Conservation (phyloP, 2,329 filamentous ascomycete genomes). For the Xylaria sp. region DNA sequence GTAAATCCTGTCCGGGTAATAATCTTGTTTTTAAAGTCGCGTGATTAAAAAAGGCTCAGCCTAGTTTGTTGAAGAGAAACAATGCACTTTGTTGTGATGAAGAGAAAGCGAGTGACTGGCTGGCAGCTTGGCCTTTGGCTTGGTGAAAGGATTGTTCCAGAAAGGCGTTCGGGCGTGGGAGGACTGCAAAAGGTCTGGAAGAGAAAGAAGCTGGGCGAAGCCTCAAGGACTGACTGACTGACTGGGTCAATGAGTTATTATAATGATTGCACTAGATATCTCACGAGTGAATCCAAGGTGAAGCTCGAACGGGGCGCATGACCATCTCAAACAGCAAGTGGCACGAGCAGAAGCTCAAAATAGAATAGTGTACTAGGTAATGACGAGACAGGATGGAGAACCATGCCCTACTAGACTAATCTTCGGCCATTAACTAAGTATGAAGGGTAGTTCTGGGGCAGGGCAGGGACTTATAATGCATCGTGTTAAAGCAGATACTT, state of each 20-base stretch:
- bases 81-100: constrained; percentile 15
- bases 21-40: background rate
- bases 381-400: constrained; percentile 35
- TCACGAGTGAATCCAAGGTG: constrained; percentile 30
- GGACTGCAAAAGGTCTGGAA: constrained; percentile 41
- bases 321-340: constrained; percentile 31
- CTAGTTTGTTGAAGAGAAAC: constrained; percentile 39
- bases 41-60: constrained; percentile 49
- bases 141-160: constrained; percentile 25
- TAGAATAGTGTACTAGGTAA: constrained; percentile 37
- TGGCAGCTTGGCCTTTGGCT: constrained; percentile 21
- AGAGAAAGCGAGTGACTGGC: constrained; percentile 46
- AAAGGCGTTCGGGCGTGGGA: constrained; percentile 23
- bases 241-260: constrained; percentile 14
- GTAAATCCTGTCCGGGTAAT: background rate
- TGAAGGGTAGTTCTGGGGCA: too few relatives aligned
- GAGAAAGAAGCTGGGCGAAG: constrained; percentile 25
- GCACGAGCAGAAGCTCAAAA: constrained; percentile 36
- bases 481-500: constrained; percentile 23
- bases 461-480: constrained; percentile 39
- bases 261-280: constrained; percentile 21
- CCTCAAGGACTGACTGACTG: constrained; percentile 22
- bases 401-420: constrained; percentile 29
- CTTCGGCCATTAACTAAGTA: constrained; percentile 27
- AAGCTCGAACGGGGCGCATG: constrained; percentile 31